Evolutionary conservation across 129 eudicot species (phyloP), one percentile per base, ranked within the genome.

Genomic region (Pittosporum tobira): DNA sequence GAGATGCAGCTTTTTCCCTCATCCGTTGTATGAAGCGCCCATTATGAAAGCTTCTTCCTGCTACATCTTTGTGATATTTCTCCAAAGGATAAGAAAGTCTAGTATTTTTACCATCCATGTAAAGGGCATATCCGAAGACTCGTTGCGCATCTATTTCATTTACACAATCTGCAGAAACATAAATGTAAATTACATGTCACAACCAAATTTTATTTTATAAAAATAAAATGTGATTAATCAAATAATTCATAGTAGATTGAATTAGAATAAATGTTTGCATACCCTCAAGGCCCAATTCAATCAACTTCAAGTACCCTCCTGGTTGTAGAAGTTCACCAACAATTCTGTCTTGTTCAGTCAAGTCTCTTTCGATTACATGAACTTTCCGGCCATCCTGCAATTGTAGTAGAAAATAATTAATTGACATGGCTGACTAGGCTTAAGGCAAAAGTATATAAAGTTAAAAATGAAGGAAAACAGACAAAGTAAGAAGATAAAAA

Each of bases 291-390:
- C 94, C 94, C 66, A 85, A 75, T 69, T 85, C 94, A 14, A 78
- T 77, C 36, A 85, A 58, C 61, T 85, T 85, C 29, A 75, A 43
- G 55, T 81, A 85, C 48, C 94, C 94, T 45, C 88, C 94, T 23
- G 94, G 94, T 53, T 85, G 94, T 50, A 85, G 66, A 51, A 85
- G 82, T 62, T 85, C 94, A 55, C 94, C 94, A 15, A 78, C 88
- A 16, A 85, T 85, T 57, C 85, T 71, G 46, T 85, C 76, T 10
- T 83, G 94, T 65, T 81, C 89, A 13, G 72, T 78, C 56, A 85
- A 73, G 78, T 84, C 81, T 59, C 94, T 80, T 77, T 84, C 94
- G 45, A 81, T 81, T 48, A 85, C 83, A 67, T 66, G 88, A 42
- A 85, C 94, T 48, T 70, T 67, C 3, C 87, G 84, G 20, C 94